Evolutionary conservation across 148 eudicot species (phyloP).

Genomic region (Rhododendron vialii): DNA sequence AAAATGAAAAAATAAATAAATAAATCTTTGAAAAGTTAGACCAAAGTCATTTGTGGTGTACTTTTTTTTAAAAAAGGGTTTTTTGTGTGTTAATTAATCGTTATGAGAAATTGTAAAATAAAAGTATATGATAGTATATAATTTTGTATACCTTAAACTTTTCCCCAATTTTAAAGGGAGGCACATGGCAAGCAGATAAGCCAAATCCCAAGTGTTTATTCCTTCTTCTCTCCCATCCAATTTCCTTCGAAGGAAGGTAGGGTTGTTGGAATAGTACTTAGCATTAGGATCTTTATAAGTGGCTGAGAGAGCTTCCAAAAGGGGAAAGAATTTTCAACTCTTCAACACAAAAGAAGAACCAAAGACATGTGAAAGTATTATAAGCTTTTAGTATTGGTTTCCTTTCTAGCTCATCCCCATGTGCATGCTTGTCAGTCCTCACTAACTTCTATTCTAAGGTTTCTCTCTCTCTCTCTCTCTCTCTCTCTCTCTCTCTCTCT

Average conservation of each 20-base stretch:
- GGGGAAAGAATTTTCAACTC: neutral
- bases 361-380: neutral
- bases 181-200: neutral
- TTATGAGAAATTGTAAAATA: neutral
- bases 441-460: too few relatives aligned
- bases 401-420: neutral
- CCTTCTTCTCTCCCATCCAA: neutral
- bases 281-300: neutral
- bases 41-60: neutral
- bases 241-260: neutral
- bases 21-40: too few relatives aligned
- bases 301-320: neutral
- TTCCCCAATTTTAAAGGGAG: neutral
- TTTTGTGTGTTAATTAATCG: neutral
- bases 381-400: neutral
- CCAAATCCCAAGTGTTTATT: neutral
- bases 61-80: too few relatives aligned
- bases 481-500: too few relatives aligned
- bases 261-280: neutral
- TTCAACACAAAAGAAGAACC: neutral
- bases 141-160: too few relatives aligned
- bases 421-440: neutral
- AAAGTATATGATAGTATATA: neutral
- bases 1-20: too few relatives aligned
- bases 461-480: too few relatives aligned